Evolutionary conservation across 2,329 filamentous ascomycete species (phyloP), one percentile per base, ranked within the genome.

Genomic region (Phyllosticta citribraziliensis): DNA sequence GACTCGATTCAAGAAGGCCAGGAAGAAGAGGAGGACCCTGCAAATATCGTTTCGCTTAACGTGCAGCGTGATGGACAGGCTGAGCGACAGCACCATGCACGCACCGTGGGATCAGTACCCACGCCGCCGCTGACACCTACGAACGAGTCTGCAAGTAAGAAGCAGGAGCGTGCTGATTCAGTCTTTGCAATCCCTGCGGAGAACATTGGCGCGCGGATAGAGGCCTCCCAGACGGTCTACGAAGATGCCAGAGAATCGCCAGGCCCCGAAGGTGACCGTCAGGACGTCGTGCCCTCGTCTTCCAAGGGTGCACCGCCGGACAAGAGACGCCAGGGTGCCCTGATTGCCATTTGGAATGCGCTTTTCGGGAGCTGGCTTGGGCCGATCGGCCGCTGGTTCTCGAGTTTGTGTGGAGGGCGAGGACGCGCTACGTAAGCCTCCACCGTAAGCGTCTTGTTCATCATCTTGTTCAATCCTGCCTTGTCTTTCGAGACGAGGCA

Each of bases 351-450:
- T 24, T 62, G 60, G 60, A 55, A 62, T 19, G 55, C n/a, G n/a
- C 14, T 62, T 30, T 57, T 62, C 19, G 55, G 60, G 11, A 57
- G 55, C 47, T 62, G 60, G 60, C 52, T 62, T 12, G 60, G 51
- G 17, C 55, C 33, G 14, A 27, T 62, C 3, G 55, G 56, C 24
- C 25, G 56, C 10, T 62, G 55, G 55, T 55, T 62, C 25, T 33
- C 55, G 17, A 33, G 55, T 11, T 11, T 55, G 14, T 62, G 60
- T 50, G 60, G 60, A 22, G 60, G 60, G 54, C 53, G 52, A 25
- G 24, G 51, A 55, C 60, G 60, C 47, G 60, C 60, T 62, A 62
- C 60, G 60, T 62, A 62, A 62, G 60, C 47, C 12, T 47, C 14
- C n/a, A n/a, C 14, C 40, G 12, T 47, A n/a, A 47, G 40, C 40